Evolutionary conservation across 1,139 yeast genomes (phyloP).

Genomic region (Suhomyces chickasaworum): DNA sequence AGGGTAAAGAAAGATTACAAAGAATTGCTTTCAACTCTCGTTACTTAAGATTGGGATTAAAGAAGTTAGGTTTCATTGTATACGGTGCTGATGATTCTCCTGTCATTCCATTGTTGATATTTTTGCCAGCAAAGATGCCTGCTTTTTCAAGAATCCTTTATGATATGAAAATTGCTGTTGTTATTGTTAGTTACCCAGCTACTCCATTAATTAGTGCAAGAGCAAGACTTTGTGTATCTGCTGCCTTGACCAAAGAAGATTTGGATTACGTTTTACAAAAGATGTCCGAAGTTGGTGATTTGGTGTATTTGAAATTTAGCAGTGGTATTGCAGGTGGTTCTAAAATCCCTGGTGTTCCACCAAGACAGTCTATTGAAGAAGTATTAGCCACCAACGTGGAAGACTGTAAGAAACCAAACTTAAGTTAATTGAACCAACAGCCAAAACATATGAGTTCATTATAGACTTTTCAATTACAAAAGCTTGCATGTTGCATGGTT

Average conservation of each 20-base stretch:
- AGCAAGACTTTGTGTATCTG: conserved; percentile 88
- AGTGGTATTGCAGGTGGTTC: conserved; percentile 75
- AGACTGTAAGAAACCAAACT: conserved; percentile 55
- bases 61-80: conserved; percentile 89
- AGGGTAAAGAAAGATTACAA: conserved; percentile 86
- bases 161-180: conserved; percentile 84
- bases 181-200: conserved; percentile 96
- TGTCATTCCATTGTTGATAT: conserved; percentile 83
- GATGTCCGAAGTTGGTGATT: conserved; percentile 80
- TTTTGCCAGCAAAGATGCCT: conserved; percentile 93
- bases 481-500: conserved; percentile 1
- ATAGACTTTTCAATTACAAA: conserved; percentile 4
- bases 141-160: conserved; percentile 83
- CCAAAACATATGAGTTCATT: conserved; percentile 1
- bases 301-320: conserved; percentile 71
- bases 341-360: conserved; percentile 56
- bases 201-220: conserved; percentile 90
- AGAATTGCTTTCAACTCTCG: conserved; percentile 95
- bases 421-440: conserved; percentile 4
- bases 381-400: conserved; percentile 72
- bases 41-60: conserved; percentile 85
- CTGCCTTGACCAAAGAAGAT: conserved; percentile 92
- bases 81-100: conserved; percentile 97
- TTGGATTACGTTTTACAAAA: conserved; percentile 76
- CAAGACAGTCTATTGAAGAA: conserved; percentile 78